Evolutionary conservation across 1,139 yeast genomes (phyloP).

Genomic region (Yamadazyma triangularis): DNA sequence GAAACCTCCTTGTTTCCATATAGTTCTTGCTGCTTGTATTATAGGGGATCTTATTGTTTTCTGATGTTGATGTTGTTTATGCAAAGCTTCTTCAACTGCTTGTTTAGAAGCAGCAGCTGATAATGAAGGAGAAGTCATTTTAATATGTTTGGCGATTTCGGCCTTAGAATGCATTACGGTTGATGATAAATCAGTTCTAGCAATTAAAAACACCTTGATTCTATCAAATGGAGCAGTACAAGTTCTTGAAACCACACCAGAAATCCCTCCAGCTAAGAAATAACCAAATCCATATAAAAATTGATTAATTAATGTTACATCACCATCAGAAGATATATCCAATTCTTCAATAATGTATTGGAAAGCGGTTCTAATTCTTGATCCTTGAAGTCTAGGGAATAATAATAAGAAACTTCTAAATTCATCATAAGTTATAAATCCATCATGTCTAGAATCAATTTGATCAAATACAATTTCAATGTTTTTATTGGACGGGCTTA

Average conservation of each 20-base stretch:
- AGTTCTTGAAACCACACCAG: slow-evolving; percentile 96
- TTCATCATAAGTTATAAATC: slow-evolving; percentile 76
- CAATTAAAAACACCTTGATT: slow-evolving; percentile 87
- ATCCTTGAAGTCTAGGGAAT: slow-evolving; percentile 71
- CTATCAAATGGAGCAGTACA: slow-evolving; percentile 97
- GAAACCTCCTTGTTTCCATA: slow-evolving; percentile 87
- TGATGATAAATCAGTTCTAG: slow-evolving; percentile 78
- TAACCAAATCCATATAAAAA: slow-evolving; percentile 81
- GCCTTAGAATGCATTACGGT: slow-evolving; percentile 58
- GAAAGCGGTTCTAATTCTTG: slow-evolving; percentile 76
- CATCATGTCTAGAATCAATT: slow-evolving; percentile 59
- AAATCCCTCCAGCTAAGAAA: slow-evolving; percentile 89
- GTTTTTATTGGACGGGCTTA: slow-evolving; percentile 50
- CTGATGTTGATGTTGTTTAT: slow-evolving; percentile 11
- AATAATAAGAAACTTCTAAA: slow-evolving; percentile 79
- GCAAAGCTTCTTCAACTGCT: slow-evolving; percentile 23
- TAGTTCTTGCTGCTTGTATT: slow-evolving; percentile 71
- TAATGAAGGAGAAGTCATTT: slow-evolving; percentile 9
- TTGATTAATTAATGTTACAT: slow-evolving; percentile 77
- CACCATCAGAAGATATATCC: slow-evolving; percentile 87
- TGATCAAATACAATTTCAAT: slow-evolving; percentile 57
- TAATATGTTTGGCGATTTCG: slow-evolving; percentile 42
- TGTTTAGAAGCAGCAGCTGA: slow-evolving; percentile 27
- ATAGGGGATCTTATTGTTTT: slow-evolving; percentile 60
- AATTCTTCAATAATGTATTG: slow-evolving; percentile 73